Percentiles rank a stretch among this genome's conserved stretches.
Evolutionary conservation across 495 filamentous ascomycete species (phyloP).

Genomic region (Parathielavia hyrcaniae): DNA sequence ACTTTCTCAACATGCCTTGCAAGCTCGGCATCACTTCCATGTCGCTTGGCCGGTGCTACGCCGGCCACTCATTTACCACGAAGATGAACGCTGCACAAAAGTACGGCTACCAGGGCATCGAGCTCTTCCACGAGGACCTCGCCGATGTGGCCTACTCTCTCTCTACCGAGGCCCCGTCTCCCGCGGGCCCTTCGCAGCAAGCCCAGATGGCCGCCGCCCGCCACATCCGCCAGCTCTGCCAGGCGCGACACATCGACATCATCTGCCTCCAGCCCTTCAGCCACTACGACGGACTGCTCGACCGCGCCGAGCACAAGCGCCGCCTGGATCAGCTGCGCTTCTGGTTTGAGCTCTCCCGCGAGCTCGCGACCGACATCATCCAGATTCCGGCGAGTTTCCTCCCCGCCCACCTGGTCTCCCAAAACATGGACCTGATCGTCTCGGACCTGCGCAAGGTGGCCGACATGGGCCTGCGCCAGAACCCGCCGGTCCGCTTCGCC

Average conservation of each 20-base stretch:
- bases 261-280: constrained; percentile 73
- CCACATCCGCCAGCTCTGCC: constrained; percentile 50
- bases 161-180: constrained; percentile 23
- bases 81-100: constrained; percentile 62
- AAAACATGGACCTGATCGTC: constrained; percentile 54
- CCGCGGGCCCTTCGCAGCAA: constrained; percentile 27
- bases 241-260: constrained; percentile 52
- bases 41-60: constrained; percentile 57
- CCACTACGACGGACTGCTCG: constrained; percentile 69
- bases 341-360: constrained; percentile 63
- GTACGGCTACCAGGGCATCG: constrained; percentile 64
- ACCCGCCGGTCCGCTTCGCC: constrained; percentile 59
- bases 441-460: constrained; percentile 59
- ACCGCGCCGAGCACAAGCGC: constrained; percentile 53
- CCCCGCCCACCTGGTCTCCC: constrained; percentile 49
- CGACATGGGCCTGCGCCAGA: constrained; percentile 51
- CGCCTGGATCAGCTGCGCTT: constrained; percentile 57
- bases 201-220: constrained; percentile 55
- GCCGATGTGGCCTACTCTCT: constrained; percentile 48
- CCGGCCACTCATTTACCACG: constrained; percentile 52
- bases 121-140: constrained; percentile 78
- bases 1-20: constrained; percentile 30
- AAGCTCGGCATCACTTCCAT: constrained; percentile 59
- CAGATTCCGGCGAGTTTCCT: constrained; percentile 71
- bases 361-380: constrained; percentile 62